These are phyloP conservation scores for Termitomyces bulborhizus DNA, from an alignment of 768 basidiomycete species.

Conservation along the genomic window DNA sequence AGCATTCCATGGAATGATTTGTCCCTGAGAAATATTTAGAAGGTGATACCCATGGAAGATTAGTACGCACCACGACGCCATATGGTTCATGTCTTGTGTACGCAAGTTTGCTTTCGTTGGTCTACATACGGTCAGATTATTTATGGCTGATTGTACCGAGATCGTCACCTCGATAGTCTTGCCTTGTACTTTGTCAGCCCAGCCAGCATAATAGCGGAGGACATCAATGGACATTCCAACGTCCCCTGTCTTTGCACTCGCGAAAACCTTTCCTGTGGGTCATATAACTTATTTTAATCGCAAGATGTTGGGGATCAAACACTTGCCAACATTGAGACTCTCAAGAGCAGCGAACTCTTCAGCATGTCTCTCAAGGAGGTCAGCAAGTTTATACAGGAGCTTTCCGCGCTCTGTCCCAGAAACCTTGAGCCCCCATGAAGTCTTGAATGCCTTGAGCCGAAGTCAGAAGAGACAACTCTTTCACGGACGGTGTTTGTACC, in stretches of 20 bases:
- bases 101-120: conserved; percentile 20
- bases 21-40: conserved; percentile 25
- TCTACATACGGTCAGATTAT: conserved; percentile 8
- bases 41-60: neutral
- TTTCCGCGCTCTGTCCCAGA: conserved; percentile 32
- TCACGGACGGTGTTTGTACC: conserved; percentile 15
- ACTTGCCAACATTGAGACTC: conserved; percentile 17
- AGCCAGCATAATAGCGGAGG: conserved; percentile 76
- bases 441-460: conserved; percentile 33
- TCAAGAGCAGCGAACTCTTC: conserved; percentile 26
- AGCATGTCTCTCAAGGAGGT: conserved; percentile 20
- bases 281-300: neutral
- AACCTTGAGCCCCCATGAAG: conserved; percentile 58
- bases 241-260: conserved; percentile 38
- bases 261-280: conserved; percentile 50
- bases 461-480: neutral
- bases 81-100: conserved; percentile 47
- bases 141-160: too few species aligned
- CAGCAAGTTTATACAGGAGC: conserved; percentile 24
- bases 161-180: conserved; percentile 51
- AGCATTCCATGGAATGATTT: conserved; percentile 56
- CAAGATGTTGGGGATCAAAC: neutral
- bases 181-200: conserved; percentile 77
- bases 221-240: conserved; percentile 37
- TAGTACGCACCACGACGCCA: conserved; percentile 28